Percentiles rank a stretch among this genome's conserved stretches.
These are phyloP conservation scores for Phytophthora melonis DNA, from an alignment of 352 stramenopile genomes.

Conservation along the genomic window DNA sequence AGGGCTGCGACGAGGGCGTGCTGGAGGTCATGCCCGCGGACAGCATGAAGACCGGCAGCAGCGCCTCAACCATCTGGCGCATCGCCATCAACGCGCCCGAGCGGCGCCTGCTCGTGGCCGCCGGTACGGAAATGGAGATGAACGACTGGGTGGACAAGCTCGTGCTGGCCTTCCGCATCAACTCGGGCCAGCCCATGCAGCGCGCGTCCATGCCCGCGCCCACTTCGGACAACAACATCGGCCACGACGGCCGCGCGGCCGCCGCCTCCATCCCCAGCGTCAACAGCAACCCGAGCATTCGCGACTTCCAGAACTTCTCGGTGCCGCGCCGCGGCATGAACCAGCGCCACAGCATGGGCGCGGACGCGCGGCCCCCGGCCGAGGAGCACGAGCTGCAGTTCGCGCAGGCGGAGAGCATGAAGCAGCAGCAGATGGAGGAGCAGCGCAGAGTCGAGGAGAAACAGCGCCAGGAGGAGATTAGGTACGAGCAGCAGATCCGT, in stretches of 20 bases:
- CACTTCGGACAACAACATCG: constrained; percentile 8
- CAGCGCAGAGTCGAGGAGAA: constrained; percentile 30
- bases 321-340: constrained; percentile 47
- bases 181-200: constrained; percentile 47
- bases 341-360: constrained; percentile 55
- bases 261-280: constrained; percentile 2
- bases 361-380: constrained; percentile 43
- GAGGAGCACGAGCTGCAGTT: constrained; percentile 38
- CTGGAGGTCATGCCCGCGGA: constrained; percentile 86
- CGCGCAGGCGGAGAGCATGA: constrained; percentile 35
- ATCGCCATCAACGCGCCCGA: constrained; percentile 73
- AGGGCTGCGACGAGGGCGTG: constrained; percentile 63
- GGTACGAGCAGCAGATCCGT: constrained; percentile 19
- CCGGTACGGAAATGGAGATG: constrained; percentile 86
- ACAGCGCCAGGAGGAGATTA: constrained; percentile 10
- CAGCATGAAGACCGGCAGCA: constrained; percentile 78
- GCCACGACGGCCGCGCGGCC: no score
- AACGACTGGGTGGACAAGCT: constrained; percentile 88
- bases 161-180: constrained; percentile 69
- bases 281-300: constrained; percentile 49
- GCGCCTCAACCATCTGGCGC: constrained; percentile 80
- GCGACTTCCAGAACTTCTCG: constrained; percentile 87
- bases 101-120: constrained; percentile 69
- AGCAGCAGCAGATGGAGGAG: constrained; percentile 35
- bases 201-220: constrained; percentile 41